phyloP scores from a whole-genome alignment of 73 alveolate genomes.

The Durusdinium trenchii region DNA sequence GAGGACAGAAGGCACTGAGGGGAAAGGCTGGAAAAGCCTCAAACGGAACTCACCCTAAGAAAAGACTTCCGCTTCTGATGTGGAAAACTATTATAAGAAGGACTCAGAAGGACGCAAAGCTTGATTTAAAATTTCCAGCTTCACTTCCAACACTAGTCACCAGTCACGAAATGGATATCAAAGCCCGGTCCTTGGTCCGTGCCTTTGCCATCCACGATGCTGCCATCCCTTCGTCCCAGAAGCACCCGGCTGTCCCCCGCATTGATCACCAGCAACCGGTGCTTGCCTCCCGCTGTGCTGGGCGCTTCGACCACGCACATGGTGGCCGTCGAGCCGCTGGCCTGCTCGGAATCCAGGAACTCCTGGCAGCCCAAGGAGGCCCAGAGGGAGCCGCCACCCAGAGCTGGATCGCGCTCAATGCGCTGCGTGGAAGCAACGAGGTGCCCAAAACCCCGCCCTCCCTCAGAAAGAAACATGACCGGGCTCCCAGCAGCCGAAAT shows the following conservation, averaged over 20 bases:
- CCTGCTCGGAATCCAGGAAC: conserved; percentile 86
- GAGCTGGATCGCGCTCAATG: no score
- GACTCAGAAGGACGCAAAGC: no score
- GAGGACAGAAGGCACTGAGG: background rate
- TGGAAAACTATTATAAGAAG: background rate
- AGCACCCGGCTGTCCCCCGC: conserved; percentile 93
- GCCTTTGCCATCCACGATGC: conserved; percentile 92
- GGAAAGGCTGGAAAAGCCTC: no score
- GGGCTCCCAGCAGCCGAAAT: background rate
- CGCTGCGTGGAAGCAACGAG: no score
- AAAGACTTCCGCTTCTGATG: no score
- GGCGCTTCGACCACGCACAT: conserved; percentile 81
- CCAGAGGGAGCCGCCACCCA: background rate
- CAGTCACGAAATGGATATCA: background rate
- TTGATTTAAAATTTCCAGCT: background rate
- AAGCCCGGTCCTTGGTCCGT: conserved; percentile 29
- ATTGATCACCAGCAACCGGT: conserved; percentile 76
- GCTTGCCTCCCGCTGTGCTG: conserved; percentile 46
- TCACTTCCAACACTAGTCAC: background rate
- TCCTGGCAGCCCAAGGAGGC: no score
- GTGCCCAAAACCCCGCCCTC: no score
- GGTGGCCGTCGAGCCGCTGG: conserved; percentile 94
- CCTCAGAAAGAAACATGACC: no score
- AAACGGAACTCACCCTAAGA: no score
- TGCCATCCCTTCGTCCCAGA: conserved; percentile 91